These are phyloP conservation scores for Pseudocercospora vitis DNA, from an alignment of 2,329 filamentous ascomycete species.

Conservation along the genomic window DNA sequence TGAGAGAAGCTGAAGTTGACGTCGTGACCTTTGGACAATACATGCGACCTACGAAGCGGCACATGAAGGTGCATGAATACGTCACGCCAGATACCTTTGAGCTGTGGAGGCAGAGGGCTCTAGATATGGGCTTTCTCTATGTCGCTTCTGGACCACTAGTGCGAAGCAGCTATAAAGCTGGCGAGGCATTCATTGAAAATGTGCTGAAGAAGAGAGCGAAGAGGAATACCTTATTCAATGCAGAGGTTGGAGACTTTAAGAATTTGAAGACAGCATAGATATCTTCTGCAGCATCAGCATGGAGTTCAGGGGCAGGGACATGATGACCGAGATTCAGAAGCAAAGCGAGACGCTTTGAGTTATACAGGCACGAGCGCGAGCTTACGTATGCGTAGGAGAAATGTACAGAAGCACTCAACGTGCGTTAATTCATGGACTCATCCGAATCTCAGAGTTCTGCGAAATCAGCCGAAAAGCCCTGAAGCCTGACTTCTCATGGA, in stretches of 20 bases:
- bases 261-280: conserved; percentile 20
- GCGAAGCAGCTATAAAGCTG: conserved; percentile 94
- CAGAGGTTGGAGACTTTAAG: conserved; percentile 34
- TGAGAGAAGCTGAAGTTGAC: conserved; percentile 79
- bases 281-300: neutral
- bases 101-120: conserved; percentile 81
- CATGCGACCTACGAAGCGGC: conserved; percentile 97
- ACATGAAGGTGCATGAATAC: conserved; percentile 96
- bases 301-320: neutral
- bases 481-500: too few relatives aligned
- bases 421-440: neutral
- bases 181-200: conserved; percentile 98
- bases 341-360: neutral
- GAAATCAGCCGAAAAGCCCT: too few relatives aligned
- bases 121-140: conserved; percentile 96
- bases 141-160: conserved; percentile 92
- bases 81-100: conserved; percentile 90
- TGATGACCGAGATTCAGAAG: neutral
- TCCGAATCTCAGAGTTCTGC: too few relatives aligned
- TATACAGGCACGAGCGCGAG: neutral
- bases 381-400: neutral
- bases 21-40: conserved; percentile 99
- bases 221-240: conserved; percentile 35
- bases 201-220: conserved; percentile 77
- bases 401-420: conserved; percentile 7